Evolutionary conservation across 2,329 filamentous ascomycete genomes (phyloP), one percentile per base, ranked within the genome.

Genomic region (Sarocladium strictum): DNA sequence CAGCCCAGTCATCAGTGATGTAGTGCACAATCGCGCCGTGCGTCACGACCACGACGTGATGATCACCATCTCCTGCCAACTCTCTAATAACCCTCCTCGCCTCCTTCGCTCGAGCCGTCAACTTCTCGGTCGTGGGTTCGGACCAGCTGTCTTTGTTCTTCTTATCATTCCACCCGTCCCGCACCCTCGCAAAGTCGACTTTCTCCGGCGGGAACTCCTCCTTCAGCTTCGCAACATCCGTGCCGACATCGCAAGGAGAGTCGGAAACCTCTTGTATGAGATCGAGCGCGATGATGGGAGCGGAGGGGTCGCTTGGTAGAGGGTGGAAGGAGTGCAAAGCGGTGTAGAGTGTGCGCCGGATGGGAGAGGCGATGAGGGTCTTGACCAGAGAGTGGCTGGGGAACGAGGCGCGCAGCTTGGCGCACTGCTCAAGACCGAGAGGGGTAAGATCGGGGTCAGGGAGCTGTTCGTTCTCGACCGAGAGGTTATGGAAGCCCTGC

Each of bases 21-120:
- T 90, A 95, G 67, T 96, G 91, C 62, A 96, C 67, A 61, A 92
- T 88, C 1, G 87, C 89, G 1, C 91, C 91, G 63, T 96, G 91
- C 2, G 89, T 87, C 7, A 95, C 89, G 2, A 91, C 77, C 0
- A 86, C 83, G 26, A 96, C 80, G 61, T 93, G 80, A 3, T 72
- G 75, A 62, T 88, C 84, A 0, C 59, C 64, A 1, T 61, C 57
- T 1, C 64, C 71, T 1, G 66, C 67, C 53, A 72, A 63, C 40
- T 77, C 71, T 15, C 79, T 66, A 57, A 94, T 66, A 70, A 79
- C 84, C 12, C 73, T 62, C 41, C 89, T 75, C 5, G 83, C 82
- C 23, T 75, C 76, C n/a, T 72, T 71, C 0, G 87, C 87, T 15
- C 89, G 74, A 29, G 70, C 73, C 58, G 80, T 76, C 41, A 93